Percentiles rank a stretch among this genome's conserved stretches.
Evolutionary conservation across 257 asterid genomes (phyloP).

Genomic region (Handroanthus guayacan): DNA sequence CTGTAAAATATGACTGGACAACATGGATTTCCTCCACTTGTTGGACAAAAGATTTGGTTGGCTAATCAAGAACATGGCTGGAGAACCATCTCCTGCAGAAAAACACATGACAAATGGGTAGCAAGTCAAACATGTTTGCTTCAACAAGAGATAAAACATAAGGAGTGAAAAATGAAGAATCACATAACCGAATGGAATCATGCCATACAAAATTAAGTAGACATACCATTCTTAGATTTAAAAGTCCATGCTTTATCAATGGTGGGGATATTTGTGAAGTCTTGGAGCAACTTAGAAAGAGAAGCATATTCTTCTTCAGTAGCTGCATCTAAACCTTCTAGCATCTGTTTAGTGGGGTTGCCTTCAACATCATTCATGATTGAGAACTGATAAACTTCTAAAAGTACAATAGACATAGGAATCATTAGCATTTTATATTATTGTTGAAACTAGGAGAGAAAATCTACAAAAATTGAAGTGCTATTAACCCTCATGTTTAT

Average conservation of each 20-base stretch:
- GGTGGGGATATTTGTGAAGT: slow-evolving; percentile 53
- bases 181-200: not conserved
- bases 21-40: slow-evolving; percentile 55
- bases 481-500: not conserved
- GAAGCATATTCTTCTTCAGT: slow-evolving; percentile 53
- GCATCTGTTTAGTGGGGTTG: slow-evolving; percentile 31
- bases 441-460: too few species aligned
- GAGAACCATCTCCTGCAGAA: slow-evolving; percentile 51
- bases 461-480: not conserved
- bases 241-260: slow-evolving; percentile 74
- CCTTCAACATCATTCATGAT: slow-evolving; percentile 47
- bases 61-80: slow-evolving; percentile 55
- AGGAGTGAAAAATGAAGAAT: not conserved
- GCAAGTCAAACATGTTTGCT: not conserved
- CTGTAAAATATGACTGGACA: slow-evolving; percentile 50
- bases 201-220: not conserved
- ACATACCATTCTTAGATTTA: slow-evolving; percentile 50
- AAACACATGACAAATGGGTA: not conserved
- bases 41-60: slow-evolving; percentile 65
- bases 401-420: not conserved
- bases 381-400: slow-evolving; percentile 29
- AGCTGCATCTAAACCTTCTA: slow-evolving; percentile 39
- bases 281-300: slow-evolving; percentile 54
- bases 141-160: not conserved
- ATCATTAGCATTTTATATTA: too few species aligned